Percentiles rank a stretch among this genome's conserved stretches.
Evolutionary conservation across 768 basidiomycete species (phyloP).

Genomic region (Auricularia heimuer): DNA sequence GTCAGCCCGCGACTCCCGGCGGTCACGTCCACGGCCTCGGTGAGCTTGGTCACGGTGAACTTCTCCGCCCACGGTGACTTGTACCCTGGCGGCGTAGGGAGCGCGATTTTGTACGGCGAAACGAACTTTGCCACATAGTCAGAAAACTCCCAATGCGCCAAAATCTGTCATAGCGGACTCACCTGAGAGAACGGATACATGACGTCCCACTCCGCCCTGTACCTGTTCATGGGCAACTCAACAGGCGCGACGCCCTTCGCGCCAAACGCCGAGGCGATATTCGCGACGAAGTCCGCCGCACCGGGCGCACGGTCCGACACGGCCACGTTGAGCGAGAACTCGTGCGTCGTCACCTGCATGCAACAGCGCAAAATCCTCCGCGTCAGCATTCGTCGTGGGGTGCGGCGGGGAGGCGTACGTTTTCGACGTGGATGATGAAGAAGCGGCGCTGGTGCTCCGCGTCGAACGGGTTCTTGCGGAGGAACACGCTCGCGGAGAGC

Average conservation of each 20-base stretch:
- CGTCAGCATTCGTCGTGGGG: background rate
- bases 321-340: slow-evolving; percentile 72
- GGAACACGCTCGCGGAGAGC: slow-evolving; percentile 50
- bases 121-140: slow-evolving; percentile 48
- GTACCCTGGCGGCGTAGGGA: slow-evolving; percentile 40
- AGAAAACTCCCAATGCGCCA: background rate
- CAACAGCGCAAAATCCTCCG: background rate
- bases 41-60: slow-evolving; percentile 49
- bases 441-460: slow-evolving; percentile 77
- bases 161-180: slow-evolving; percentile 13
- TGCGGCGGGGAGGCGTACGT: slow-evolving; percentile 41
- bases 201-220: slow-evolving; percentile 83
- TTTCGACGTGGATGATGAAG: slow-evolving; percentile 76
- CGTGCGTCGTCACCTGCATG: slow-evolving; percentile 54
- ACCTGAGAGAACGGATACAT: slow-evolving; percentile 75
- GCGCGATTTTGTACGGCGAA: slow-evolving; percentile 68
- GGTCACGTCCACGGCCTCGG: slow-evolving; percentile 42
- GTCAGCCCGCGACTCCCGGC: slow-evolving; percentile 63
- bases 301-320: slow-evolving; percentile 77
- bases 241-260: slow-evolving; percentile 28
- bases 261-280: slow-evolving; percentile 54
- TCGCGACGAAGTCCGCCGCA: slow-evolving; percentile 48
- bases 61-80: slow-evolving; percentile 38
- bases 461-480: slow-evolving; percentile 59
- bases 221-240: slow-evolving; percentile 55